Evolutionary conservation across 2,329 filamentous ascomycete genomes (phyloP).

Genomic region (Botrytis tulipae): DNA sequence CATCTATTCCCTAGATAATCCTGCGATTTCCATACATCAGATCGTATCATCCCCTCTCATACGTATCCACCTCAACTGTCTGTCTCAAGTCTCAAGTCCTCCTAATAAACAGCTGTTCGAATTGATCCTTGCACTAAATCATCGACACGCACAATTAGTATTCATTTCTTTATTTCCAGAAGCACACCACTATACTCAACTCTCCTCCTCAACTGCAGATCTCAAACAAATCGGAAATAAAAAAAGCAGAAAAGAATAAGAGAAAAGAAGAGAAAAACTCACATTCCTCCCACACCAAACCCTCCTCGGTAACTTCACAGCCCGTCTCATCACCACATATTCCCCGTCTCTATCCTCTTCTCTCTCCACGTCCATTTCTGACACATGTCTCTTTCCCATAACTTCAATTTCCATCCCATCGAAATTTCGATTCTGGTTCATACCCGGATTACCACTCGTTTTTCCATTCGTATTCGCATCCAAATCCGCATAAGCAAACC

Average conservation of each 20-base stretch:
- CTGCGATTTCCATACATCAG: too few relatives aligned
- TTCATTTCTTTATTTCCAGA: not conserved
- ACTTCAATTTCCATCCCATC: conserved; percentile 8
- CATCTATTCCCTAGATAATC: not conserved
- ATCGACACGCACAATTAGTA: not conserved
- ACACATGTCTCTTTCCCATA: not conserved
- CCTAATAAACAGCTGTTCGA: conserved; percentile 18
- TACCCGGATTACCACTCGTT: not conserved
- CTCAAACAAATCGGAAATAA: too few relatives aligned
- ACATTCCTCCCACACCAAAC: conserved; percentile 22
- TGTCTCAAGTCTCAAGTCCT: not conserved
- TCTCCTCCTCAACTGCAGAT: not conserved
- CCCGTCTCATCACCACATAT: conserved; percentile 17
- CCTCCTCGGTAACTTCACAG: conserved; percentile 15
- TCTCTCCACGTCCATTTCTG: not conserved
- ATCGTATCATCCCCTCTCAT: not conserved
- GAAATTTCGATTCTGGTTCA: not conserved
- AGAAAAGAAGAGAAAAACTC: not conserved
- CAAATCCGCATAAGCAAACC: not conserved
- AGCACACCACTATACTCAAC: not conserved
- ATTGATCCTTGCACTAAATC: conserved; percentile 11
- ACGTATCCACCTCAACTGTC: not conserved
- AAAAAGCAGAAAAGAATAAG: not conserved
- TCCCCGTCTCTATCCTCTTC: not conserved
- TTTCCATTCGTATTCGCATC: not conserved